Conservation (phyloP, 176 grass and related monocot genomes). For the Juncus inflexus region DNA sequence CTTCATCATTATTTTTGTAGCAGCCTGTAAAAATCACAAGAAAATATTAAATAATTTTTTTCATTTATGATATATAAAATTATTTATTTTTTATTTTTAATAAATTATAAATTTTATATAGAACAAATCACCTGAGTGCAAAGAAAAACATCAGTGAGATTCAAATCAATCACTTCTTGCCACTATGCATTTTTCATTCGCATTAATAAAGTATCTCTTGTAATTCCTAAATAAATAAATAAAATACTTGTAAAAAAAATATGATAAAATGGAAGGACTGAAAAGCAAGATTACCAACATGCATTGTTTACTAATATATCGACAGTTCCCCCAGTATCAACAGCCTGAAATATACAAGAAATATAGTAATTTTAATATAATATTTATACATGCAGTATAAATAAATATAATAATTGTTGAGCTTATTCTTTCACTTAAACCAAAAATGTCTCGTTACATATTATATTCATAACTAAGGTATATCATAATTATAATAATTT, state of each 20-base stretch:
- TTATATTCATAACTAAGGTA: too few species aligned
- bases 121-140: conserved; percentile 67
- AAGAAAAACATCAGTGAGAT: conserved; percentile 92
- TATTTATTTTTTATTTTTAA: too few species aligned
- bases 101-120: too few species aligned
- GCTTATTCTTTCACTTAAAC: too few species aligned
- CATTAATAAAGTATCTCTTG: conserved; percentile 90
- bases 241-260: background rate
- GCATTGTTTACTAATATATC: conserved; percentile 97
- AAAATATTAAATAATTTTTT: too few species aligned
- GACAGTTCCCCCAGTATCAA: conserved; percentile 88
- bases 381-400: too few species aligned
- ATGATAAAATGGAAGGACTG: conserved; percentile 7
- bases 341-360: conserved; percentile 51
- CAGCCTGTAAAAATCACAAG: conserved; percentile 79
- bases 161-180: conserved; percentile 97
- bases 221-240: conserved; percentile 64
- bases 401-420: background rate
- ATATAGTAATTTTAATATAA: too few species aligned
- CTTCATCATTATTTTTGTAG: conserved; percentile 97
- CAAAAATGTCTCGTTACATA: too few species aligned
- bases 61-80: too few species aligned
- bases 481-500: too few species aligned
- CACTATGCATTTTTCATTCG: conserved; percentile 99
- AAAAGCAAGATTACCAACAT: conserved; percentile 40